Percentiles rank a stretch among this genome's conserved stretches.
These are phyloP conservation scores for Gilbertella persicaria DNA, from an alignment of 371 early-diverging fungal genomes.

Conservation along the genomic window DNA sequence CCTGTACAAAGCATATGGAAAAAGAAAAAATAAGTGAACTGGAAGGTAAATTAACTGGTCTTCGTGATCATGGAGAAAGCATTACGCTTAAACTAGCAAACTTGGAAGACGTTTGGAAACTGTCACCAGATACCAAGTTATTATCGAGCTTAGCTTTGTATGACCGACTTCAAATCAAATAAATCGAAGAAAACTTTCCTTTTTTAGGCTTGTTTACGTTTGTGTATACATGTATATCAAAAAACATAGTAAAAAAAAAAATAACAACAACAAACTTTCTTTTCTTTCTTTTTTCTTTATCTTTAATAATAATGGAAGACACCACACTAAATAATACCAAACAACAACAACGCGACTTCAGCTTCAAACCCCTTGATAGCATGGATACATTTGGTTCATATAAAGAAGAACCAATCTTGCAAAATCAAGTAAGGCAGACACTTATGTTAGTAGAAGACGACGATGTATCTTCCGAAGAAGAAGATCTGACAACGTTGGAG, in stretches of 20 bases:
- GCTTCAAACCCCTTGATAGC: neutral
- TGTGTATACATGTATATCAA: neutral
- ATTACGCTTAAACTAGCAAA: conserved; percentile 70
- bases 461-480: neutral
- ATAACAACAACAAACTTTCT: neutral
- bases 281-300: neutral
- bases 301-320: neutral
- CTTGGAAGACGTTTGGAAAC: conserved; percentile 67
- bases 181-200: conserved; percentile 7
- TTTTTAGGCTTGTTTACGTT: conserved; percentile 18
- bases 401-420: neutral
- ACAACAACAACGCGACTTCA: neutral
- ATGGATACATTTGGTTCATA: neutral
- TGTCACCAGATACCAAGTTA: conserved; percentile 73
- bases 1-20: conserved; percentile 63
- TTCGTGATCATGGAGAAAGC: conserved; percentile 77
- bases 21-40: conserved; percentile 53
- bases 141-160: conserved; percentile 71
- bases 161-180: conserved; percentile 45
- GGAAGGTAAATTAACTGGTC: conserved; percentile 69
- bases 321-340: neutral
- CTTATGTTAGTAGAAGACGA: neutral
- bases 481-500: neutral
- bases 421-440: neutral
- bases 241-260: neutral